Evolutionary conservation across 345 rosid species (phyloP).

Genomic region (Brassica napus): DNA sequence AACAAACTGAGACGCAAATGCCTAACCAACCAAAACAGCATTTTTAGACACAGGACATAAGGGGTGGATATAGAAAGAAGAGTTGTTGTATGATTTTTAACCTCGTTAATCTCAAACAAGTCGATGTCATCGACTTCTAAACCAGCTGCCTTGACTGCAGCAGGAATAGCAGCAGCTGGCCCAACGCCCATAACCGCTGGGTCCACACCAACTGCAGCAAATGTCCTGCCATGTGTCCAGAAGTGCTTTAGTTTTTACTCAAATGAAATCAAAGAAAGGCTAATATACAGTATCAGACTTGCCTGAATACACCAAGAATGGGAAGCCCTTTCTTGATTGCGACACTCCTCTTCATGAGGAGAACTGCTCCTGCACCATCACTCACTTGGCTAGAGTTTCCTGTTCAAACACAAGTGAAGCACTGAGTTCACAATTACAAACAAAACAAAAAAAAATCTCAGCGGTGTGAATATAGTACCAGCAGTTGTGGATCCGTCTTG

Average conservation of each 20-base stretch:
- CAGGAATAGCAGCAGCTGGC: conserved; percentile 93
- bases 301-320: conserved; percentile 93
- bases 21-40: conserved; percentile 47
- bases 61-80: conserved; percentile 4
- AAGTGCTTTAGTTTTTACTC: conserved; percentile 3
- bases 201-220: conserved; percentile 94
- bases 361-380: conserved; percentile 97
- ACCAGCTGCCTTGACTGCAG: conserved; percentile 88
- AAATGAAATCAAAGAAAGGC: conserved; percentile 1
- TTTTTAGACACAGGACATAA: neutral
- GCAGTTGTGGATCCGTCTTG: conserved; percentile 93
- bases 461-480: conserved; percentile 49
- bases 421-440: neutral
- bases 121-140: conserved; percentile 81
- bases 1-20: conserved; percentile 93
- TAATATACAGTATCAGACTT: conserved; percentile 10
- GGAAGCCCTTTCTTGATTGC: conserved; percentile 78
- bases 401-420: conserved; percentile 31
- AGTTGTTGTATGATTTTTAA: conserved; percentile 26
- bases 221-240: conserved; percentile 57
- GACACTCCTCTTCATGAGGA: conserved; percentile 87
- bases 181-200: conserved; percentile 98
- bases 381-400: conserved; percentile 95
- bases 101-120: conserved; percentile 98
- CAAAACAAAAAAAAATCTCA: neutral